Percentiles rank a stretch among this genome's conserved stretches.
Conservation (phyloP, 2,329 filamentous ascomycete genomes). For the Fusarium sp. region DNA sequence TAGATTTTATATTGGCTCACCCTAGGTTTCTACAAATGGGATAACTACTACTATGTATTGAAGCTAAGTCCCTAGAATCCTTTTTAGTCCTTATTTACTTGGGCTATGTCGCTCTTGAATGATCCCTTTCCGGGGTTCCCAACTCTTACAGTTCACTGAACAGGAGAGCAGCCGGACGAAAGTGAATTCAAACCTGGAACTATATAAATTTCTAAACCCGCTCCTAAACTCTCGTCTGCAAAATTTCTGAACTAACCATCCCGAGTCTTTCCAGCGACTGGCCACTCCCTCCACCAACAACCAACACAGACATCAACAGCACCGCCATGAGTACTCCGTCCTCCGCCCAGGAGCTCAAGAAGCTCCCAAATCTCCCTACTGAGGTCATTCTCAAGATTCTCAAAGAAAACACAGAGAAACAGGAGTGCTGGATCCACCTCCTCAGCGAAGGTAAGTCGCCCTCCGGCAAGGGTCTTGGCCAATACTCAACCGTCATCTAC, state of each 20-base stretch:
- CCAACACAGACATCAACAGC: background rate
- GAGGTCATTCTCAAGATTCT: slow-evolving; percentile 24
- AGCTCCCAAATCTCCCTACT: background rate
- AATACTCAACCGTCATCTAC: slow-evolving; percentile 23
- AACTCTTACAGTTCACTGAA: background rate
- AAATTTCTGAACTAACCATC: background rate
- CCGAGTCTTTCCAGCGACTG: background rate
- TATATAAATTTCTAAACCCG: background rate
- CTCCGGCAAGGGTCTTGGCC: slow-evolving; percentile 3
- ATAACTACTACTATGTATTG: too few species aligned
- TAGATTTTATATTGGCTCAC: too few species aligned
- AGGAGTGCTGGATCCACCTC: slow-evolving; percentile 12
- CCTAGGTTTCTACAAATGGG: too few species aligned
- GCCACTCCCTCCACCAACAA: background rate
- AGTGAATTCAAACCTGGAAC: background rate
- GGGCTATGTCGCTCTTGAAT: too few species aligned
- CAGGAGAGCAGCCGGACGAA: background rate
- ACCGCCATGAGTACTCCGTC: slow-evolving; percentile 2
- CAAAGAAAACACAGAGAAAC: background rate
- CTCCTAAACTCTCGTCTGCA: background rate
- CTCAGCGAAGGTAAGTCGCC: slow-evolving; percentile 2
- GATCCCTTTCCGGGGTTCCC: too few species aligned
- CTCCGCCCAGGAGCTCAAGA: background rate
- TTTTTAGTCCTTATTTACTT: too few species aligned
- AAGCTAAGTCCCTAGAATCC: too few species aligned